phyloP scores from a whole-genome alignment of 805 yeast genomes.

The Myxozyma neglecta region DNA sequence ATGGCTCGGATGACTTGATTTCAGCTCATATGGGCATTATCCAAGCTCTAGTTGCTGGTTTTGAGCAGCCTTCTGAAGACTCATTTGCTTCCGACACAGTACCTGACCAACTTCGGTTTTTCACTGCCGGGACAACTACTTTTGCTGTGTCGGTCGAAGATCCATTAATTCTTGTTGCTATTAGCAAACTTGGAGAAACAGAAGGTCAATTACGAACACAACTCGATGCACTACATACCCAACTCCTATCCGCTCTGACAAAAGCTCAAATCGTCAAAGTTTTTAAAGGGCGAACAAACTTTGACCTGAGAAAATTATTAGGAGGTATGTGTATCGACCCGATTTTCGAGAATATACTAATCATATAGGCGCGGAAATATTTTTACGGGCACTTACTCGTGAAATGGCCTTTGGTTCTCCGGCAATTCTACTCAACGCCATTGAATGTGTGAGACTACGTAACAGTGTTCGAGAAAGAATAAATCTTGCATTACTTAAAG shows the following conservation, averaged over 20 bases:
- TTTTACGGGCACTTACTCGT: slow-evolving; percentile 62
- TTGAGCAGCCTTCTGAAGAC: slow-evolving; percentile 45
- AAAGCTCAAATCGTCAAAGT: slow-evolving; percentile 70
- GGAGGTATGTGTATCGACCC: slow-evolving; percentile 43
- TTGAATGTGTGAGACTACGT: slow-evolving; percentile 62
- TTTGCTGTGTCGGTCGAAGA: slow-evolving; percentile 61
- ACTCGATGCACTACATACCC: slow-evolving; percentile 70
- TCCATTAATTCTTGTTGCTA: slow-evolving; percentile 74
- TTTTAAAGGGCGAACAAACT: slow-evolving; percentile 70
- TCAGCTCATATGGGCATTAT: slow-evolving; percentile 76
- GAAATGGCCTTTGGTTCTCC: slow-evolving; percentile 57
- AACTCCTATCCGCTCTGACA: slow-evolving; percentile 78
- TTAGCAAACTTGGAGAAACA: slow-evolving; percentile 44
- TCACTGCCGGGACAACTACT: slow-evolving; percentile 52
- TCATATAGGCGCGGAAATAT: slow-evolving; percentile 59
- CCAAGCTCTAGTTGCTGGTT: slow-evolving; percentile 74
- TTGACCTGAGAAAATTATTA: slow-evolving; percentile 73
- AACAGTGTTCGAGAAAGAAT: slow-evolving; percentile 59
- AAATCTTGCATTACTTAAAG: slow-evolving; percentile 53
- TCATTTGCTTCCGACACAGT: slow-evolving; percentile 5
- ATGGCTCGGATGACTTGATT: slow-evolving; percentile 66
- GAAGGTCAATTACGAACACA: slow-evolving; percentile 54
- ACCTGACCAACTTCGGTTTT: slow-evolving; percentile 33
- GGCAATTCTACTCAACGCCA: slow-evolving; percentile 61
- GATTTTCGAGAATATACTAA: not conserved